phyloP scores from a whole-genome alignment of 768 basidiomycete species.

The Asterophora lycoperdoides region DNA sequence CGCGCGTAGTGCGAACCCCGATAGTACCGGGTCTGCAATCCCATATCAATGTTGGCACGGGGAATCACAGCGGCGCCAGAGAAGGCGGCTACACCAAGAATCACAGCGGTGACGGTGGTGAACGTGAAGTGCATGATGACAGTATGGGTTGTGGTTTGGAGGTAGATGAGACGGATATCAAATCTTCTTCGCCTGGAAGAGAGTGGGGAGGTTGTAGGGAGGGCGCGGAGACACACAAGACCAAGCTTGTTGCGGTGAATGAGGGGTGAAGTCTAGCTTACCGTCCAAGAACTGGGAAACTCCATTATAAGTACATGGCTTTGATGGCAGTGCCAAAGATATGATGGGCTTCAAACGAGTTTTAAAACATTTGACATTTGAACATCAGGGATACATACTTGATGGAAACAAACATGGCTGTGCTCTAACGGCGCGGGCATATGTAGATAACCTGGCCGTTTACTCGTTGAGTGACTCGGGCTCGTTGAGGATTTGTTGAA shows the following conservation, averaged over 20 bases:
- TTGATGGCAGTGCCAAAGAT: not conserved
- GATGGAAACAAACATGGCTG: not conserved
- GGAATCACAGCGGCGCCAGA: conserved; percentile 26
- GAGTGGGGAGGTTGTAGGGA: conserved; percentile 10
- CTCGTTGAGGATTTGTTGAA: too few relatives aligned
- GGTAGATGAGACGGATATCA: conserved; percentile 8
- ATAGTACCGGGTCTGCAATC: conserved; percentile 22
- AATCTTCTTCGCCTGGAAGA: conserved; percentile 26
- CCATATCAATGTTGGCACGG: conserved; percentile 19
- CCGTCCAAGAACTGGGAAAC: not conserved
- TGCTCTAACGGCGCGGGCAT: not conserved
- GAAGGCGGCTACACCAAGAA: conserved; percentile 21
- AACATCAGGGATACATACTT: conserved; percentile 6
- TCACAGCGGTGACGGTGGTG: conserved; percentile 15
- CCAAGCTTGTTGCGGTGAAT: conserved; percentile 28
- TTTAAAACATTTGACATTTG: too few relatives aligned
- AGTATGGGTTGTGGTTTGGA: conserved; percentile 1
- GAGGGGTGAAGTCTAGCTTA: conserved; percentile 35
- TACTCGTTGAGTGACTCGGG: too few relatives aligned
- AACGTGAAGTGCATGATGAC: conserved; percentile 28
- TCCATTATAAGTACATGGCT: conserved; percentile 8
- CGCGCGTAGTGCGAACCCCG: conserved; percentile 18
- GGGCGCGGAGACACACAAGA: conserved; percentile 27
- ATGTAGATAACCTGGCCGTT: too few relatives aligned
- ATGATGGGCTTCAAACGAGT: conserved; percentile 10